Base-by-base conservation (phyloP, 2,329 filamentous ascomycete species). In the Periconia sp. region DNA sequence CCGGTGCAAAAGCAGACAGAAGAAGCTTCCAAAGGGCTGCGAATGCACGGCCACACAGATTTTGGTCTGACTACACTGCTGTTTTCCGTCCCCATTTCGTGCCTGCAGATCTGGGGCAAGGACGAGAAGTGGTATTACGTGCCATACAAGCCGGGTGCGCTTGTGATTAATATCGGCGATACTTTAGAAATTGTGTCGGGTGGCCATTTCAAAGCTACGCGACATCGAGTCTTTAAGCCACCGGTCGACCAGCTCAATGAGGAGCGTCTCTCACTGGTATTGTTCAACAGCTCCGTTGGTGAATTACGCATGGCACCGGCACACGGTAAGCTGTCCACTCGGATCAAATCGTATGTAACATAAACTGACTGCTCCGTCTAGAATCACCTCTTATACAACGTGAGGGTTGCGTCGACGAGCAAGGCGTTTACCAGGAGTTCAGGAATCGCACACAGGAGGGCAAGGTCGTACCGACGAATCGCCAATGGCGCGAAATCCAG, bases 171-270 rank as follows among this genome's bases (percentile, higher is more conserved):
- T 33, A 58, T 62, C 24, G 57, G 56, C 33, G 57, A 59, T 15
- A 57, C 57, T 7, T 48, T 71, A 56, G 38, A 76, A 56, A 73
- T 76, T 38, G 68, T 77, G 0, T 75, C 73, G 1, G 74, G 74
- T 3, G 74, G 74, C 0, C 70, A 75, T 41, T 76, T 76, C 59
- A 74, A 75, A 48, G 73, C 74, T 3, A 77, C 74, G 1, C 57
- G 69, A 2, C 74, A 77, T 54, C 62, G 72, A 3, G 74, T 77
- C 1, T 70, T 62, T 43, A 70, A 70, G 49, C 72, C 73, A 4
- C 72, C 74, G 1, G 62, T 57, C 0, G 74, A 77, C 45, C 72
- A 74, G 52, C 36, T 52, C 7, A 30, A 50, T 2, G 43, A 67
- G 29, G 66, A 75, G 52, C 69, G 75, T 6, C 43, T 58, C 7